These are phyloP conservation scores for Fonsecaea pugnacius DNA, from an alignment of 2,329 filamentous ascomycete genomes.

Conservation along the genomic window DNA sequence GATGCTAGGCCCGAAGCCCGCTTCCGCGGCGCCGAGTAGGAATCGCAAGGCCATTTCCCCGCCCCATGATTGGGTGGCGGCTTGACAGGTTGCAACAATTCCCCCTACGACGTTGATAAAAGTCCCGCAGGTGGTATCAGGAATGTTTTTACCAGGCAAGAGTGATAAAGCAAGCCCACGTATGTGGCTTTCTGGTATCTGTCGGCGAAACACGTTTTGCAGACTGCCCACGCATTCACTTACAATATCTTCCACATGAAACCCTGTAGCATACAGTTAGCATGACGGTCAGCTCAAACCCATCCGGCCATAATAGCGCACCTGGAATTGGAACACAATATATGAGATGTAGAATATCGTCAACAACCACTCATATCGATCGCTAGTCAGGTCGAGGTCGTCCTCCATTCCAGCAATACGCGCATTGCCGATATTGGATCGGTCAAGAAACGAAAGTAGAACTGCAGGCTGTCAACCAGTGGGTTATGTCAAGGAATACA, in stretches of 20 bases:
- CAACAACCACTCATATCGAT: conserved; percentile 12
- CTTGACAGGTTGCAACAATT: conserved; percentile 10
- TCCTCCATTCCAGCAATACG: conserved; percentile 13
- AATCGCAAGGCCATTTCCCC: conserved; percentile 38
- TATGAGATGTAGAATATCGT: conserved; percentile 14
- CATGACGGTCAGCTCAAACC: background rate
- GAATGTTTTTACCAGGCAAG: conserved; percentile 27
- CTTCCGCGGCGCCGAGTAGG: conserved; percentile 46
- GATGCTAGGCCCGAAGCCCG: conserved; percentile 47
- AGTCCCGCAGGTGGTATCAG: conserved; percentile 3
- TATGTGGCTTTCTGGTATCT: conserved; percentile 34
- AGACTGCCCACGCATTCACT: conserved; percentile 42
- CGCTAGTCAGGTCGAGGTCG: conserved; percentile 4
- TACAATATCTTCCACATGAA: conserved; percentile 51
- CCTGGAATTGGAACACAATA: conserved; percentile 5
- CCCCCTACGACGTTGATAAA: conserved; percentile 20
- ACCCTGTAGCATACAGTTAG: conserved; percentile 40
- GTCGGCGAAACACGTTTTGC: conserved; percentile 47
- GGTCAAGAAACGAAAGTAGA: conserved; percentile 11
- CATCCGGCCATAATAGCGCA: background rate
- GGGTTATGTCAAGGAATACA: background rate
- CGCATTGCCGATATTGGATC: conserved; percentile 11
- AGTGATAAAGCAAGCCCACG: conserved; percentile 28
- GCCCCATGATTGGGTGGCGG: background rate
- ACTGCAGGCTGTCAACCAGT: background rate